Evolutionary conservation across 1,284 basidiomycete genomes (phyloP), one percentile per base, ranked within the genome.

Genomic region (Heliocybe sulcata): DNA sequence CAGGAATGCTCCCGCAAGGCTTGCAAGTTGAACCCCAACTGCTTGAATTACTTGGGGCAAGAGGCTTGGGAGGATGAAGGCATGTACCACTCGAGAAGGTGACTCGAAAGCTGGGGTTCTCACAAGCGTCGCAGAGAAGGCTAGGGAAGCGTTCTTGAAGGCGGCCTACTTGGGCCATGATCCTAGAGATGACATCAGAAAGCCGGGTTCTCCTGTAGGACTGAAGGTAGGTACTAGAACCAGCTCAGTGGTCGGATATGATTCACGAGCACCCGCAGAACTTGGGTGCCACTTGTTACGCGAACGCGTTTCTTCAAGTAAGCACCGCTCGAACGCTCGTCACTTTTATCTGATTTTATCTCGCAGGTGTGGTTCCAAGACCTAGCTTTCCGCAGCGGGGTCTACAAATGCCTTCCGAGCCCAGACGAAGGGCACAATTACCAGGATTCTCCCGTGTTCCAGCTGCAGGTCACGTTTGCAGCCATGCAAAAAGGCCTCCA

Each of bases 201-300:
- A 82, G 56, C 69, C 73, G 22, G 76, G 78, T 49, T 63, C 80
- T 12, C 93, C 92, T 19, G 86, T 94, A 19, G 93, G 94, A 20
- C 70, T 96, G 55, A 87, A 81, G 77, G 91, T 87, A 63, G 12
- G 69, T 58, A 50, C 23, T 45, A 38, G 16, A 16, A 45, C 29
- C 19, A 58, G 25, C 55, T 22, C 10, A 47, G 19, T 42, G 27
- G 6, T 35, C 47, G 31, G 35, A 49, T 35, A 23, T 22, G 12
- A 42, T n/a, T 54, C 55, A 51, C 56, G 51, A 35, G 62, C 52
- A 22, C 23, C 14, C 31, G 16, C 61, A 93, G 86, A 97, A 97
- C 66, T 80, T 96, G 16, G 94, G 94, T 12, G 94, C 94, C 12
- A 96, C 94, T 2, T 94, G 92, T 65, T 95, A 94, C 61, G 92